phyloP scores from a whole-genome alignment of 2,329 filamentous ascomycete species.

The Grosmannia huntii region DNA sequence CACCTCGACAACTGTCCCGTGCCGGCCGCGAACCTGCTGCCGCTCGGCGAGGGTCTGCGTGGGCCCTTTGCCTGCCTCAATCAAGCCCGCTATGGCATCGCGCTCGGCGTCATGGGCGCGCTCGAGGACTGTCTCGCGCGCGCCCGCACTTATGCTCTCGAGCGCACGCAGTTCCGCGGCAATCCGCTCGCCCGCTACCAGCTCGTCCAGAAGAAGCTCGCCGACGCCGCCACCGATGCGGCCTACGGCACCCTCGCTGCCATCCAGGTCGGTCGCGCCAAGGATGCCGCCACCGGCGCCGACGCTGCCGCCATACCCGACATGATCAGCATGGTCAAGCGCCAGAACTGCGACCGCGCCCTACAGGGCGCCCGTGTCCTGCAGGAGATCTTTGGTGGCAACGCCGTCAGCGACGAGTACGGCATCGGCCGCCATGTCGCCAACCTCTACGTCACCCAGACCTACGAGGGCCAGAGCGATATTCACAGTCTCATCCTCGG shows the following conservation, averaged over 20 bases:
- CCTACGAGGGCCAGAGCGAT: slow-evolving; percentile 96
- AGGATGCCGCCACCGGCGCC: slow-evolving; percentile 66
- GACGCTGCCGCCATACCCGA: slow-evolving; percentile 73
- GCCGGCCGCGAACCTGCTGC: slow-evolving; percentile 85
- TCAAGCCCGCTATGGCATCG: slow-evolving; percentile 84
- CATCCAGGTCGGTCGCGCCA: slow-evolving; percentile 81
- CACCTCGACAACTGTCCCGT: slow-evolving; percentile 87
- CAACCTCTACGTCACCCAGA: slow-evolving; percentile 94
- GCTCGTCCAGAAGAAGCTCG: slow-evolving; percentile 93
- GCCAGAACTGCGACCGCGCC: slow-evolving; percentile 91
- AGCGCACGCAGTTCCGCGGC: slow-evolving; percentile 89
- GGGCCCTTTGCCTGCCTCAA: slow-evolving; percentile 94
- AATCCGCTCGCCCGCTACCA: slow-evolving; percentile 95
- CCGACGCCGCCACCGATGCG: slow-evolving; percentile 82
- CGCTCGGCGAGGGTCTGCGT: slow-evolving; percentile 69
- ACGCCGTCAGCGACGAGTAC: slow-evolving; percentile 97
- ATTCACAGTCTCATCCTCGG: slow-evolving; percentile 72
- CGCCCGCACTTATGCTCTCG: slow-evolving; percentile 75
- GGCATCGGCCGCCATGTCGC: slow-evolving; percentile 88
- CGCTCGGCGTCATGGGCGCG: slow-evolving; percentile 85
- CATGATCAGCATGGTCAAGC: slow-evolving; percentile 95
- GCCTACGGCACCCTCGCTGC: slow-evolving; percentile 84
- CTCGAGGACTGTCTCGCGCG: slow-evolving; percentile 81
- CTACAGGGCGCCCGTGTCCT: slow-evolving; percentile 65
- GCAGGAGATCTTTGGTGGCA: slow-evolving; percentile 94